Conservation (phyloP, 805 yeast genomes). For the Sungouiella thailandica region DNA sequence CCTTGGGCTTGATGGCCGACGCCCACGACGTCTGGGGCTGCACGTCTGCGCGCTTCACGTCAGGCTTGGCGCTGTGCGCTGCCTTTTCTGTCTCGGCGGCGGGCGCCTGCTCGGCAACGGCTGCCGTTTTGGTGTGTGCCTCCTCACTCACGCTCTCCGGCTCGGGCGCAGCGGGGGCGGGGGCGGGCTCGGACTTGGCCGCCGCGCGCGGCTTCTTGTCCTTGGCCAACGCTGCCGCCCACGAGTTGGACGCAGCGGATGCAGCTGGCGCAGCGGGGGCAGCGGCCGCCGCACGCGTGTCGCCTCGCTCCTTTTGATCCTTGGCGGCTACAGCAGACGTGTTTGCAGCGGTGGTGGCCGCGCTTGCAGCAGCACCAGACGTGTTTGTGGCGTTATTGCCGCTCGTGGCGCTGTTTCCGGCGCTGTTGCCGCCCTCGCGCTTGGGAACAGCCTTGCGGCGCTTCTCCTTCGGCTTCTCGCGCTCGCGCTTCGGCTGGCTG, state of each 20-base stretch:
- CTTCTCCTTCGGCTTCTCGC: slow-evolving; percentile 14
- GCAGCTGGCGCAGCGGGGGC: slow-evolving; percentile 16
- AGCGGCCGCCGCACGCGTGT: slow-evolving; percentile 11
- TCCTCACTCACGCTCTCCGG: slow-evolving; percentile 1
- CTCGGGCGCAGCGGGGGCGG: slow-evolving; percentile 5
- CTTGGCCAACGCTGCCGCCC: slow-evolving; percentile 41
- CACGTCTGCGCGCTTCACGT: slow-evolving; percentile 3
- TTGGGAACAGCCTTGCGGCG: slow-evolving; percentile 11
- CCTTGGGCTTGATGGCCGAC: slow-evolving; percentile 52
- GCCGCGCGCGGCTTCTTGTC: slow-evolving; percentile 26
- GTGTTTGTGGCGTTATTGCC: slow-evolving; percentile 6
- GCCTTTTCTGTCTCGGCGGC: slow-evolving; percentile 6
- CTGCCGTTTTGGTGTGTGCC: not conserved
- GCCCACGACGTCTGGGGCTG: slow-evolving; percentile 52
- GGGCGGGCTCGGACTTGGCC: slow-evolving; percentile 12
- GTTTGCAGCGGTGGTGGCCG: slow-evolving; percentile 15
- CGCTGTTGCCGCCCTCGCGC: slow-evolving; percentile 13
- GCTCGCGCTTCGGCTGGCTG: slow-evolving; percentile 5
- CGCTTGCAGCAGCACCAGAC: slow-evolving; percentile 14
- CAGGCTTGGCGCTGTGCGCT: slow-evolving; percentile 2
- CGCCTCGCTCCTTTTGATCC: no score
- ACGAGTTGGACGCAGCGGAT: slow-evolving; percentile 25
- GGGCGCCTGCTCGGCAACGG: slow-evolving; percentile 4
- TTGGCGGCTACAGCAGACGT: no score
- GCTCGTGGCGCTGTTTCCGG: slow-evolving; percentile 5